Evolutionary conservation across 495 filamentous ascomycete genomes (phyloP).

Genomic region (Lasiosphaeria miniovina): DNA sequence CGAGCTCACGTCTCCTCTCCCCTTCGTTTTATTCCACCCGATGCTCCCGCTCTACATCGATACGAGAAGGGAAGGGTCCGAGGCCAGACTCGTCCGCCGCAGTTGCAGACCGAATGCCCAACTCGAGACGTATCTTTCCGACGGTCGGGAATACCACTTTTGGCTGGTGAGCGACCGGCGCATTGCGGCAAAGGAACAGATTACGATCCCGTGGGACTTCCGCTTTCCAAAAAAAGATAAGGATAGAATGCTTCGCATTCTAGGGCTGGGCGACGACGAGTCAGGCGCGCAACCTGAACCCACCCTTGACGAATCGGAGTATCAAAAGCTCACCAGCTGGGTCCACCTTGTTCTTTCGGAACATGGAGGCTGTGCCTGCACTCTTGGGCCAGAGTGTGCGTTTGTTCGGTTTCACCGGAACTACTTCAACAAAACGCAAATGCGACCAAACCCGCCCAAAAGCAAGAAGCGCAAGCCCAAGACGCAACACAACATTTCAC

Average conservation of each 20-base stretch:
- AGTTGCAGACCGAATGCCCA: slow-evolving; percentile 84
- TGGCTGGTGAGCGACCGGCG: slow-evolving; percentile 78
- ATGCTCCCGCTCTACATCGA: slow-evolving; percentile 87
- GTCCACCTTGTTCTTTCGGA: slow-evolving; percentile 76
- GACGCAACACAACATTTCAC: slow-evolving; percentile 54
- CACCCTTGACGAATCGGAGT: slow-evolving; percentile 48
- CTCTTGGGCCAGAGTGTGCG: slow-evolving; percentile 59
- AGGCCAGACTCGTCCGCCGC: slow-evolving; percentile 77
- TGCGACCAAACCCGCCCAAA: slow-evolving; percentile 49
- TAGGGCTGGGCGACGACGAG: slow-evolving; percentile 51
- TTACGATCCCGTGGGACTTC: slow-evolving; percentile 57
- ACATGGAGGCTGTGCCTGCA: slow-evolving; percentile 86
- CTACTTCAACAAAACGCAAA: slow-evolving; percentile 47
- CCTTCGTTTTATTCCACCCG: slow-evolving; percentile 82
- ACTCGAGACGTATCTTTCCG: slow-evolving; percentile 77
- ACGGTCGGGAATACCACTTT: slow-evolving; percentile 75
- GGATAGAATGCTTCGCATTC: slow-evolving; percentile 42
- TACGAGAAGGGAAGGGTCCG: slow-evolving; percentile 76
- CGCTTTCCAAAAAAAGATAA: slow-evolving; percentile 44
- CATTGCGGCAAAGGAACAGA: slow-evolving; percentile 56
- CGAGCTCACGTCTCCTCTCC: slow-evolving; percentile 72
- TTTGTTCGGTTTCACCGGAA: slow-evolving; percentile 73
- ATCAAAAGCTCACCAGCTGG: slow-evolving; percentile 46
- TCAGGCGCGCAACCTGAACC: slow-evolving; percentile 30
- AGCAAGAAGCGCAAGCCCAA: slow-evolving; percentile 58